phyloP scores from a whole-genome alignment of 1,139 yeast species.

The Geotrichum reessii region DNA sequence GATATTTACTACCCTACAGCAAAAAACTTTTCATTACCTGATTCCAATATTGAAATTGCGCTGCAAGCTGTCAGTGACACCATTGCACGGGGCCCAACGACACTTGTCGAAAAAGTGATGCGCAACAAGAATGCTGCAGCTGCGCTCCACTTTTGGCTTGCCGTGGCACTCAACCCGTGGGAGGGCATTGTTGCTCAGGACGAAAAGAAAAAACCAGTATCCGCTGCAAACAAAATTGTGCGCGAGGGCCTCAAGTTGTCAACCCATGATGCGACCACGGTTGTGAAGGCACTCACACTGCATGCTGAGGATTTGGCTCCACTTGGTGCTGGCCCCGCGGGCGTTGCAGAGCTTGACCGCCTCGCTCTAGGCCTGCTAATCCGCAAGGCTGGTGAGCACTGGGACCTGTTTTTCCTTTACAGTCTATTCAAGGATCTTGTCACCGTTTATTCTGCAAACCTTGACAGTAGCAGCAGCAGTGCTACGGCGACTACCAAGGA shows the following conservation, averaged over 20 bases:
- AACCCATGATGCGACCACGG: constrained; percentile 49
- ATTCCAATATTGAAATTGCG: background rate
- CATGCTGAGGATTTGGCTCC: constrained; percentile 1
- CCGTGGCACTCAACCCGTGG: constrained; percentile 44
- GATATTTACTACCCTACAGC: constrained; percentile 4
- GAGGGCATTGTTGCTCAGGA: constrained; percentile 37
- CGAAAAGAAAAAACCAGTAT: constrained; percentile 34
- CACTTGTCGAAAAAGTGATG: background rate
- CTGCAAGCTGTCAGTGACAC: background rate
- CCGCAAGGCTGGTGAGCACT: constrained; percentile 49
- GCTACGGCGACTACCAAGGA: background rate
- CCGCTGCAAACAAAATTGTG: constrained; percentile 45
- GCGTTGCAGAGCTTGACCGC: constrained; percentile 35
- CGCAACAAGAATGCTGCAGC: background rate
- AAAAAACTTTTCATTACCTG: background rate
- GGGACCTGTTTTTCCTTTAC: constrained; percentile 42
- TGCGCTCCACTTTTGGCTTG: constrained; percentile 15
- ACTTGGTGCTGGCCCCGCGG: background rate
- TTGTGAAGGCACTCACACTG: constrained; percentile 37
- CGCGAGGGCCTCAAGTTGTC: constrained; percentile 70
- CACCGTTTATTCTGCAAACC: background rate
- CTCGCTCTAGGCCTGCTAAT: constrained; percentile 58
- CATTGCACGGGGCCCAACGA: background rate
- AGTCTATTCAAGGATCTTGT: constrained; percentile 24
- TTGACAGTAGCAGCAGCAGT: background rate